A percentile compares a stretch with the other conserved stretches of the same genome.
Conservation (phyloP, 306 rosid genomes). For the Dryas alaskensis region DNA sequence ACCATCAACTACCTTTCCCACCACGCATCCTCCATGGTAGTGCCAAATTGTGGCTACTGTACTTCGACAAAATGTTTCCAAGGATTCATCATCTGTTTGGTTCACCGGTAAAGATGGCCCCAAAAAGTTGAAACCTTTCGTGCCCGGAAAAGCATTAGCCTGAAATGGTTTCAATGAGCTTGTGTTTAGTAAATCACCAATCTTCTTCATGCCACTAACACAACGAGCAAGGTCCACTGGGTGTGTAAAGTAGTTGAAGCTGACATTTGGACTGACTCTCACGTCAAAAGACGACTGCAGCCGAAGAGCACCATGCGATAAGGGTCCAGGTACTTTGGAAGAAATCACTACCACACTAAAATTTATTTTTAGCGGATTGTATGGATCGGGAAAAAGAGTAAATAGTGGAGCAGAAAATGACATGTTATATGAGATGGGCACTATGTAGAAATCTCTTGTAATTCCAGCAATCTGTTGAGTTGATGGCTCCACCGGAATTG, state of each 20-base stretch:
- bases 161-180: background rate
- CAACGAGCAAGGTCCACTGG: slow-evolving; percentile 7
- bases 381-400: background rate
- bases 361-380: background rate
- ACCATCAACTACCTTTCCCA: slow-evolving; percentile 22
- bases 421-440: no score
- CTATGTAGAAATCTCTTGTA: no score
- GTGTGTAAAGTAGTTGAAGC: slow-evolving; percentile 13
- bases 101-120: slow-evolving; percentile 12
- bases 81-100: slow-evolving; percentile 2
- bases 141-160: background rate
- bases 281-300: background rate
- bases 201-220: slow-evolving; percentile 13
- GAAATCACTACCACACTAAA: background rate
- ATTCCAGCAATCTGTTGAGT: no score
- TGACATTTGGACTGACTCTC: slow-evolving; percentile 2
- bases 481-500: background rate
- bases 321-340: background rate
- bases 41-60: slow-evolving; percentile 27
- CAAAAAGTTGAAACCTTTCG: slow-evolving; percentile 3
- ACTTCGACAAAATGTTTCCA: slow-evolving; percentile 13
- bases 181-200: slow-evolving; percentile 16
- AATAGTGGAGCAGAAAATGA: background rate
- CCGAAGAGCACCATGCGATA: background rate
- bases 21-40: slow-evolving; percentile 27